These are phyloP conservation scores for Paecilomyces formosus DNA, from an alignment of 2,329 filamentous ascomycete genomes.

Conservation along the genomic window DNA sequence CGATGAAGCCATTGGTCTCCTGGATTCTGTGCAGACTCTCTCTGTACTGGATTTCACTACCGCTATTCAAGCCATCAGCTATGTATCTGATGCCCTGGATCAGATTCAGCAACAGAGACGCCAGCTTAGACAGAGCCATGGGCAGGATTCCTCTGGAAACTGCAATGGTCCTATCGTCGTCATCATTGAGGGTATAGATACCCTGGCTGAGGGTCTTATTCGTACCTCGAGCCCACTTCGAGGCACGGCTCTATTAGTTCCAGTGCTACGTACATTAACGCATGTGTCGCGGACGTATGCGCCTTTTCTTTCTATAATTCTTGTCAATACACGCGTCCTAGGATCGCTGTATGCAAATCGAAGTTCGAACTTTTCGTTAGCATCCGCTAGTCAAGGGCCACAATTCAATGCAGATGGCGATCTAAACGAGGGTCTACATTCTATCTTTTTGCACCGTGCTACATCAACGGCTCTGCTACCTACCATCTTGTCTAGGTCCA, in stretches of 20 bases:
- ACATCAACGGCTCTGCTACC: conserved; percentile 12
- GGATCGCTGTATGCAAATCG: not conserved
- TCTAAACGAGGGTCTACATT: conserved; percentile 16
- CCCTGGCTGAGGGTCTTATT: conserved; percentile 27
- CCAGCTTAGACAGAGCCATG: not conserved
- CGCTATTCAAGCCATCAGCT: conserved; percentile 21
- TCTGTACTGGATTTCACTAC: conserved; percentile 23
- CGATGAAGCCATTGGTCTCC: conserved; percentile 20
- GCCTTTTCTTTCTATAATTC: conserved; percentile 22
- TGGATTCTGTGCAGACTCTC: conserved; percentile 26
- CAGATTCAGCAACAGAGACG: conserved; percentile 9
- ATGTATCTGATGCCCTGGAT: conserved; percentile 21
- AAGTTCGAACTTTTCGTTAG: not conserved
- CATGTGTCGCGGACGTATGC: conserved; percentile 22
- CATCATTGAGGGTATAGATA: conserved; percentile 30
- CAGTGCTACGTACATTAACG: conserved; percentile 25
- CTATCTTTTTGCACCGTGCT: conserved; percentile 16
- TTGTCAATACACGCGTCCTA: conserved; percentile 26
- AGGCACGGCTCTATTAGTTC: conserved; percentile 24
- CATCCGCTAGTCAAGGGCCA: no score
- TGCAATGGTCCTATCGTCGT: conserved; percentile 12
- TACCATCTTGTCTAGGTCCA: conserved; percentile 24
- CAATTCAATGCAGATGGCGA: not conserved
- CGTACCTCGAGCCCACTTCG: conserved; percentile 28
- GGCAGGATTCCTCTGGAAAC: not conserved